A percentile compares a stretch with the other conserved stretches of the same genome.
These are phyloP conservation scores for Parascedosporium putredinis DNA, from an alignment of 2,329 filamentous ascomycete species.

Conservation along the genomic window DNA sequence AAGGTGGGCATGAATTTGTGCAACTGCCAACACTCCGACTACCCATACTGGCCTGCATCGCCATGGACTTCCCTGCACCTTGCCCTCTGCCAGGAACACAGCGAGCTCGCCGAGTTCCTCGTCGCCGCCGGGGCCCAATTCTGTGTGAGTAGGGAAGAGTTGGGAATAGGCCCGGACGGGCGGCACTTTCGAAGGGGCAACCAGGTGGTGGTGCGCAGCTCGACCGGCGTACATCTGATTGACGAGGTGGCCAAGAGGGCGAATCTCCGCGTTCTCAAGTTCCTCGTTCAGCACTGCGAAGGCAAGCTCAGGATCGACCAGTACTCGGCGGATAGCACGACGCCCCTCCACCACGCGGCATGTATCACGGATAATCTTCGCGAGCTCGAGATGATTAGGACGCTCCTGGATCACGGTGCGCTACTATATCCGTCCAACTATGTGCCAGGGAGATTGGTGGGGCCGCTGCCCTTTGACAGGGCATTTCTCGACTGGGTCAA, in stretches of 20 bases:
- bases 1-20: constrained; percentile 1
- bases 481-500: constrained; percentile 5
- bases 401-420: constrained; percentile 3
- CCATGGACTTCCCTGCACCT: constrained; percentile 7
- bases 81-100: constrained; percentile 1
- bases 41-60: constrained; percentile 5
- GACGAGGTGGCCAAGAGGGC: background rate
- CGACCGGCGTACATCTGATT: constrained; percentile 1
- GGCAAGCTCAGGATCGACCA: background rate
- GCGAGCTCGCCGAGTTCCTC: constrained; percentile 6
- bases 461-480: constrained; percentile 1
- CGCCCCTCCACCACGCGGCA: constrained; percentile 1
- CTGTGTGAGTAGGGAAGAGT: background rate
- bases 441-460: background rate
- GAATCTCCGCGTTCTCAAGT: constrained; percentile 2
- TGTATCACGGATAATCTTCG: constrained; percentile 4
- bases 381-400: constrained; percentile 1
- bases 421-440: background rate
- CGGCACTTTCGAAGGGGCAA: background rate
- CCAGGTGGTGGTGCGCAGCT: background rate
- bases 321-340: background rate
- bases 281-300: background rate
- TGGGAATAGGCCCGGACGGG: background rate
- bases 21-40: constrained; percentile 4
- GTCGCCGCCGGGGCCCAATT: background rate